Conservation (phyloP, 495 filamentous ascomycete species). For the Neurospora sp. region DNA sequence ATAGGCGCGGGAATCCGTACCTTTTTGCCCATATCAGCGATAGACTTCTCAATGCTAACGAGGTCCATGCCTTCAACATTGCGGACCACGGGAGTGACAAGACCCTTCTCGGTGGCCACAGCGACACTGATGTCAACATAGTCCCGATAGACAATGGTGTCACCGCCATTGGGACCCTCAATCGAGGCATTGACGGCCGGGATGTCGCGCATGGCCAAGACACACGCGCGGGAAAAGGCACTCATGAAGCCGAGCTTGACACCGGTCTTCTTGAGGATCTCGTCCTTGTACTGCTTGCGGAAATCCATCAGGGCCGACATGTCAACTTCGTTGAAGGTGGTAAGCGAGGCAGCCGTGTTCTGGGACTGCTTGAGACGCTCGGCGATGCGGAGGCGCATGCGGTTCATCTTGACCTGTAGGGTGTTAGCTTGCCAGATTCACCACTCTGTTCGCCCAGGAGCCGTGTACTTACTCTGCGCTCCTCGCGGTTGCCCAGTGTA, state of each 20-base stretch:
- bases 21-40: conserved; percentile 94
- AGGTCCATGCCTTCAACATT: conserved; percentile 84
- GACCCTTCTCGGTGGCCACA: conserved; percentile 93
- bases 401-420: conserved; percentile 93
- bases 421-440: not conserved
- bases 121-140: conserved; percentile 98
- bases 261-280: conserved; percentile 87
- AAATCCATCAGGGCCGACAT: conserved; percentile 98
- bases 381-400: conserved; percentile 93
- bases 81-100: conserved; percentile 92
- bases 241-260: conserved; percentile 99
- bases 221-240: conserved; percentile 84
- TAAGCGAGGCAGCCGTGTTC: conserved; percentile 94
- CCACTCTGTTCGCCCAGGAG: not conserved
- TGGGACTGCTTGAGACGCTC: conserved; percentile 98
- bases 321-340: conserved; percentile 98
- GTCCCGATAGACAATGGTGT: conserved; percentile 96
- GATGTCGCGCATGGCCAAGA: conserved; percentile 88
- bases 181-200: conserved; percentile 97
- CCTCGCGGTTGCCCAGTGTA: conserved; percentile 67
- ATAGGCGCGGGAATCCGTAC: conserved; percentile 25
- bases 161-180: conserved; percentile 86
- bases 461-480: conserved; percentile 62
- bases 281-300: conserved; percentile 93
- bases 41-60: conserved; percentile 80